Evolutionary conservation across 805 yeast genomes (phyloP), one percentile per base, ranked within the genome.

Genomic region (Myxozyma sirexii): DNA sequence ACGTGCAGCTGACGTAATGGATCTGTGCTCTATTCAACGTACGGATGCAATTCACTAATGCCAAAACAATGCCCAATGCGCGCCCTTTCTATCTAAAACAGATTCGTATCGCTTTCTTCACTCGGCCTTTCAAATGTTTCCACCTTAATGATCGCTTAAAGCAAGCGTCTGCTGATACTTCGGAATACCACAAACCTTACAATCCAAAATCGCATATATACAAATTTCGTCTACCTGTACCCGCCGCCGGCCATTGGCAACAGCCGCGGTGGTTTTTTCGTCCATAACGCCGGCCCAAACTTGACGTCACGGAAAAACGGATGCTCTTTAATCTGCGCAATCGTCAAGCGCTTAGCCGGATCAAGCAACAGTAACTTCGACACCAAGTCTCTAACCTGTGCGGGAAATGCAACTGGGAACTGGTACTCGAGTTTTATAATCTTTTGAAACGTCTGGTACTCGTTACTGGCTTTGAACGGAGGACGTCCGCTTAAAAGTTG

Each of bases 391-490:
- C 88, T 81, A 0, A 90, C 80, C 58, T 76, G 69, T 41, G 80
- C 72, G 68, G 97, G 85, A 76, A 84, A 77, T 74, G 85, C 81
- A 70, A 82, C 78, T 4, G 88, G 88, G 76, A 87, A 90, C 19
- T 81, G 74, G 71, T 87, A 94, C 57, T 90, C 88, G 35, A 87
- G 77, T 46, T 81, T 81, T 50, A 92, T 89, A 69, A 94, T 94
- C 70, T 88, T 87, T 70, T 91, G 96, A 75, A 91, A 91, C 0
- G 96, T 91, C 58, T 85, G 81, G 71, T 88, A 85, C 74, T 91
- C 97, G 21, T 90, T 89, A 21, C 81, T 76, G 0, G 96, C 97
- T 72, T 91, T 88, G 72, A 91, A 91, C 0, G 97, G 97, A 1
- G 97, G 97, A 24, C 77, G 75, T 0, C 97, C 97, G 46, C 87